These are phyloP conservation scores for Infundibulicybe gibba DNA, from an alignment of 768 basidiomycete species.

Conservation along the genomic window DNA sequence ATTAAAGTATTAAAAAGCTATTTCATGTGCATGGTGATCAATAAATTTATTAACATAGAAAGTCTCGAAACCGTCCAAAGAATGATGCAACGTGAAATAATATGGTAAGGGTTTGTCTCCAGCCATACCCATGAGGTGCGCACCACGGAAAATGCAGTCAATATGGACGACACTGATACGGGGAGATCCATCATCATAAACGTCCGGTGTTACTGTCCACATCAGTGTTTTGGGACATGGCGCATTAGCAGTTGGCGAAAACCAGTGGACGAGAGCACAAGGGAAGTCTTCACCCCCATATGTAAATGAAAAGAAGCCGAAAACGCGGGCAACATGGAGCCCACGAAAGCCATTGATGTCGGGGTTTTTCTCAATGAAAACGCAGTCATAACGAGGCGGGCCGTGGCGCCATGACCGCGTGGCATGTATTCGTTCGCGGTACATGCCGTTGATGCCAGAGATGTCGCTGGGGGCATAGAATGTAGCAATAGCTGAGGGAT, in stretches of 20 bases:
- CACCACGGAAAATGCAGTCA: neutral
- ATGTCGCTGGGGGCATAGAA: slow-evolving; percentile 11
- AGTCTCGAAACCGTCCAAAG: too few relatives aligned
- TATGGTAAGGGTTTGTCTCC: neutral
- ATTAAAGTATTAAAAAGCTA: too few relatives aligned
- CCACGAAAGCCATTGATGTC: neutral
- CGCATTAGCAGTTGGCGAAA: neutral
- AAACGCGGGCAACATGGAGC: neutral
- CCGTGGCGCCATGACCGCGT: slow-evolving; percentile 13
- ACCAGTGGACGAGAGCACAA: neutral
- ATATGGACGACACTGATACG: neutral
- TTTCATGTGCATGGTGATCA: too few relatives aligned
- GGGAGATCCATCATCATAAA: neutral
- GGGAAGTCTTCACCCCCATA: neutral
- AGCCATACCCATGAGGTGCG: neutral
- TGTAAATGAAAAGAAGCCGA: neutral
- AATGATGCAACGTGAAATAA: too few relatives aligned
- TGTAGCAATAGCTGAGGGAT: slow-evolving; percentile 15
- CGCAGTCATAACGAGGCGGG: slow-evolving; percentile 14
- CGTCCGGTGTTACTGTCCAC: neutral
- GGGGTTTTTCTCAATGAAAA: slow-evolving; percentile 5
- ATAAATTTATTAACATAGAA: too few relatives aligned
- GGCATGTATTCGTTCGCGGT: slow-evolving; percentile 12
- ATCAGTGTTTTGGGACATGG: neutral
- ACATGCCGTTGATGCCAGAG: slow-evolving; percentile 7